Percentiles rank a stretch among this genome's conserved stretches.
phyloP scores from a whole-genome alignment of 2,329 filamentous ascomycete species.

The Alternaria novae-zelandiae region DNA sequence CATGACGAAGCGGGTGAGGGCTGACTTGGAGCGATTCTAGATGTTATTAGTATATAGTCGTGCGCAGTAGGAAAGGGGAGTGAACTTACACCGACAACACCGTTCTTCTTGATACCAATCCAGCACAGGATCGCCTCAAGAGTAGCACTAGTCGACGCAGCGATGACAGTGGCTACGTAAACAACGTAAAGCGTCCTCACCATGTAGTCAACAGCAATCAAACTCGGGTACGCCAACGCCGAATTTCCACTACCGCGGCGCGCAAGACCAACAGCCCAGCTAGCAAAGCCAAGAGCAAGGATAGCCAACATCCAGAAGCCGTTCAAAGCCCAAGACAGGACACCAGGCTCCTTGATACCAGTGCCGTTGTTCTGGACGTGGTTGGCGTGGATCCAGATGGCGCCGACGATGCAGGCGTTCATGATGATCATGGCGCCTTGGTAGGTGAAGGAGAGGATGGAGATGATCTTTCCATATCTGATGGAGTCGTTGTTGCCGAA shows the following conservation, averaged over 20 bases:
- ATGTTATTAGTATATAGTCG: not conserved
- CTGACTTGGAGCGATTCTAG: conserved; percentile 5
- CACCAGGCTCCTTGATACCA: conserved; percentile 18
- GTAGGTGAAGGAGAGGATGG: conserved; percentile 23
- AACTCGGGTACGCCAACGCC: conserved; percentile 11
- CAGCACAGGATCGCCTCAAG: conserved; percentile 20
- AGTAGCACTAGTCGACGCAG: conserved; percentile 16
- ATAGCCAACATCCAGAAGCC: conserved; percentile 21
- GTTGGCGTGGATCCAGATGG: conserved; percentile 27
- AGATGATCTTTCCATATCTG: conserved; percentile 17
- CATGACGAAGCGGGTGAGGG: conserved; percentile 18
- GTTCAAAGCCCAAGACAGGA: conserved; percentile 20
- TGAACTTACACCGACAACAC: conserved; percentile 15
- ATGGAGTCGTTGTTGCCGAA: not conserved
- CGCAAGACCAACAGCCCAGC: conserved; percentile 17
- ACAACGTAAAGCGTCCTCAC: conserved; percentile 15
- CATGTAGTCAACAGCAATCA: not conserved
- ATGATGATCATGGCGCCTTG: conserved; percentile 23
- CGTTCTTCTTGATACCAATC: conserved; percentile 21
- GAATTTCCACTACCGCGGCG: conserved; percentile 8
- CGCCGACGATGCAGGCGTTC: conserved; percentile 31
- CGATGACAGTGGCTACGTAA: conserved; percentile 15
- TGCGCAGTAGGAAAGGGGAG: not conserved
- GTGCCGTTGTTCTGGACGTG: conserved; percentile 24
- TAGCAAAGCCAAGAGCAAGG: conserved; percentile 20